A percentile compares a stretch with the other conserved stretches of the same genome.
These are phyloP conservation scores for Rhodotorula sp. DNA, from an alignment of 1,284 basidiomycete species.

Conservation along the genomic window DNA sequence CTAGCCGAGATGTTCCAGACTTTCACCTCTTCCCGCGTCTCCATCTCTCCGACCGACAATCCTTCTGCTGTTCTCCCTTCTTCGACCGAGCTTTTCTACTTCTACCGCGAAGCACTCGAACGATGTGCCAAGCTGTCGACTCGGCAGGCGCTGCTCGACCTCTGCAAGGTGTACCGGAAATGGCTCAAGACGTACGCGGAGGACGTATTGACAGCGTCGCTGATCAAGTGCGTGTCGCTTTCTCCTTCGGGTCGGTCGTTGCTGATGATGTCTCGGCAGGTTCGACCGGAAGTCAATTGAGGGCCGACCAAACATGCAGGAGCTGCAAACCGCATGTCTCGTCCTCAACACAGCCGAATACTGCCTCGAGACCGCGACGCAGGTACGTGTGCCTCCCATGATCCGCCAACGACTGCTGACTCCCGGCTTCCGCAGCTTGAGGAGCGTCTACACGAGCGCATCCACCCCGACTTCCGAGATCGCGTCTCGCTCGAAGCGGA, in stretches of 20 bases:
- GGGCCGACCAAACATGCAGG: conserved; percentile 66
- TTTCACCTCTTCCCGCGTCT: conserved; percentile 64
- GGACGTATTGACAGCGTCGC: conserved; percentile 53
- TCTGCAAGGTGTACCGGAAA: conserved; percentile 79
- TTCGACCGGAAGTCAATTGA: conserved; percentile 68
- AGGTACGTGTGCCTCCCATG: conserved; percentile 56
- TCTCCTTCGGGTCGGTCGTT: not conserved
- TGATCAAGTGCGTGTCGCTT: conserved; percentile 26
- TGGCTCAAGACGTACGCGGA: conserved; percentile 91
- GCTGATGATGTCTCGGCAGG: conserved; percentile 37
- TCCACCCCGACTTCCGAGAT: conserved; percentile 70
- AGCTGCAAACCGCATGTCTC: conserved; percentile 76
- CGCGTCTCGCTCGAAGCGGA: conserved; percentile 80
- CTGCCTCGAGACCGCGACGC: conserved; percentile 84
- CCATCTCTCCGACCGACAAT: conserved; percentile 61
- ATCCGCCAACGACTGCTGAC: too few relatives aligned
- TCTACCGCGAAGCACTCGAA: conserved; percentile 92
- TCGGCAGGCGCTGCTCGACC: conserved; percentile 71
- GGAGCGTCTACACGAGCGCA: conserved; percentile 80
- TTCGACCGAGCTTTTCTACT: conserved; percentile 95
- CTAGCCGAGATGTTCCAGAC: conserved; percentile 76
- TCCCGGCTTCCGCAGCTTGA: conserved; percentile 65
- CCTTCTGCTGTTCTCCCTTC: conserved; percentile 76
- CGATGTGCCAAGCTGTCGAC: conserved; percentile 74
- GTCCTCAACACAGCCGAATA: conserved; percentile 98